Percentiles rank a stretch among this genome's conserved stretches.
phyloP scores from a whole-genome alignment of 352 stramenopile genomes.

The Nothophytophthora sp. region DNA sequence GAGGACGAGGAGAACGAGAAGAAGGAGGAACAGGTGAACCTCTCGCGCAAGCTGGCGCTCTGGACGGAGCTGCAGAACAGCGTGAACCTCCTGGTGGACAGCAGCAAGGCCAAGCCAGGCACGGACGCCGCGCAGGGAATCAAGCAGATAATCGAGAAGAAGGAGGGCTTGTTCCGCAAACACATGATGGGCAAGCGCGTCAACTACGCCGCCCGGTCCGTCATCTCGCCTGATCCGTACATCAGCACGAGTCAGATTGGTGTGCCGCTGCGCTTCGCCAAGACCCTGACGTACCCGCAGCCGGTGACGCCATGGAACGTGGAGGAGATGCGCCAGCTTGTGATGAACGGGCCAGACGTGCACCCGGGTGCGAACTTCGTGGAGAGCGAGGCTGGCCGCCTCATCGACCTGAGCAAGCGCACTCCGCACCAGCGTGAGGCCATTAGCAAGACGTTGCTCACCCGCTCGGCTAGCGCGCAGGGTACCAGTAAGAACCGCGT shows the following conservation, averaged over 20 bases:
- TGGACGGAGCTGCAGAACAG: slow-evolving; percentile 98
- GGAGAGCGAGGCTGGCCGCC: slow-evolving; percentile 92
- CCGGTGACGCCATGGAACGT: slow-evolving; percentile 99
- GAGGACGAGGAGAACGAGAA: slow-evolving; percentile 49
- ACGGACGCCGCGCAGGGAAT: slow-evolving; percentile 90
- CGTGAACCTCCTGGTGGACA: slow-evolving; percentile 86
- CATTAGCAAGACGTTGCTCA: slow-evolving; percentile 96
- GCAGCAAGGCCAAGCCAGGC: slow-evolving; percentile 68
- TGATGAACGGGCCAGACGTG: slow-evolving; percentile 95
- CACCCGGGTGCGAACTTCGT: slow-evolving; percentile 99
- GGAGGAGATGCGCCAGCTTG: slow-evolving; percentile 95
- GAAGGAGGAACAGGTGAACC: slow-evolving; percentile 66
- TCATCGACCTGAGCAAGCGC: slow-evolving; percentile 96
- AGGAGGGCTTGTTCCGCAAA: slow-evolving; percentile 99
- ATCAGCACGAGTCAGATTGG: slow-evolving; percentile 99
- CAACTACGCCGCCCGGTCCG: slow-evolving; percentile 98
- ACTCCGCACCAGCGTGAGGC: slow-evolving; percentile 92
- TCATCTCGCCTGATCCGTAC: slow-evolving; percentile 99
- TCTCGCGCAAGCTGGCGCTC: slow-evolving; percentile 91
- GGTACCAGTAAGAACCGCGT: slow-evolving; percentile 86
- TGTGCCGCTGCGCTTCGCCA: slow-evolving; percentile 98
- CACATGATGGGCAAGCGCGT: slow-evolving; percentile 99
- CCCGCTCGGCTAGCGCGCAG: slow-evolving; percentile 78
- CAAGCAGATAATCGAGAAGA: slow-evolving; percentile 99
- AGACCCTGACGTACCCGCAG: slow-evolving; percentile 97